Evolutionary conservation across 2,329 filamentous ascomycete species (phyloP), one percentile per base, ranked within the genome.

Genomic region (Allantophomopsis cytisporea): DNA sequence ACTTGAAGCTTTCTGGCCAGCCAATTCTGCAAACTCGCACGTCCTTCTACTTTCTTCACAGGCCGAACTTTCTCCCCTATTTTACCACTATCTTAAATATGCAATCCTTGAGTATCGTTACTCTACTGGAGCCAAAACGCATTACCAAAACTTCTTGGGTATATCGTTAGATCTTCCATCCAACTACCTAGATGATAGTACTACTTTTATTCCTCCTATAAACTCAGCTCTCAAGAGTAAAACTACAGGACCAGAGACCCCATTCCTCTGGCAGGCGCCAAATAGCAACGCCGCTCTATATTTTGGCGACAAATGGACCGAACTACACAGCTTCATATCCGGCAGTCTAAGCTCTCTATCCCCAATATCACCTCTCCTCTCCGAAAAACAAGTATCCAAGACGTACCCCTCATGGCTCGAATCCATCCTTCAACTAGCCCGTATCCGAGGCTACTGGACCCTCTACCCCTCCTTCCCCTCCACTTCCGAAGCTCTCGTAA

Each of bases 1-100:
- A 42, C 62, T 94, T 5, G 88, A 96, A 61, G 82, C 84, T 0
- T 94, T 94, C 57, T 96, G 87, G 69, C 88, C 91, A 2, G 61
- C 65, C 3, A 66, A 76, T 42, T 66, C 76, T 5, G 55, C 58
- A 2, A 60, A 74, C 39, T 79, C 80, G 8, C 86, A 95, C 55
- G 73, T 94, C 2, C 68, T 98, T n/a, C 61, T 95, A 2, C 70
- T 98, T 5, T 88, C 86, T 5, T 76, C 88, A 1, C 78, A 94
- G 48, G 73, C 71, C 1, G 83, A 96, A 55, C 60, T 96, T 1
- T 83, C 84, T 1, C 76, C 80, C 1, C 71, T 83, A 2, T 96
- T 86, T 55, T 89, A 82, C 45, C 85, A 94, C 46, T 94, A 91
- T 54, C 63, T 94, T 12, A 85, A 83, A 55, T 94, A 86, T 56